These are phyloP conservation scores for Chrysanthemum makinoi DNA, from an alignment of 129 eudicot species.

Conservation along the genomic window DNA sequence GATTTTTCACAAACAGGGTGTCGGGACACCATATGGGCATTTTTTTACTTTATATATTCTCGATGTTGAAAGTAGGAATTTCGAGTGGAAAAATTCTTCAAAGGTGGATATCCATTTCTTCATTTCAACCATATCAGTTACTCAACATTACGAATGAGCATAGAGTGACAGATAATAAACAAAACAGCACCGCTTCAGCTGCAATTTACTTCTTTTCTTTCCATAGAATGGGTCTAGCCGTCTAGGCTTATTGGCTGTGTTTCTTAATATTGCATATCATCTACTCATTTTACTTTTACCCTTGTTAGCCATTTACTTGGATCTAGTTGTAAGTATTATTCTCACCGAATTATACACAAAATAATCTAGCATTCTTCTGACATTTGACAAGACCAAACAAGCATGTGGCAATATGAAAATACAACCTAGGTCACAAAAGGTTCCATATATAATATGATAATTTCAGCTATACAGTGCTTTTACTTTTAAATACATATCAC, in stretches of 20 bases:
- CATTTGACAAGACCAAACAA: too few species aligned
- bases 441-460: neutral
- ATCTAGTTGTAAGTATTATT: too few species aligned
- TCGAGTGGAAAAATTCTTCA: neutral
- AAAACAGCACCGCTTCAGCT: neutral
- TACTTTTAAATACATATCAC: neutral
- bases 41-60: too few species aligned
- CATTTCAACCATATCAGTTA: neutral
- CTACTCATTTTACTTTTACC: too few species aligned
- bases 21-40: too few species aligned
- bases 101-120: neutral
- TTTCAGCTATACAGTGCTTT: neutral
- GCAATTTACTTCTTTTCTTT: neutral
- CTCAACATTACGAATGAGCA: neutral
- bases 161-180: neutral
- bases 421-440: neutral
- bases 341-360: too few species aligned
- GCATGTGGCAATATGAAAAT: too few species aligned
- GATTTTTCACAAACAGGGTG: constrained; percentile 3
- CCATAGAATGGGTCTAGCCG: neutral
- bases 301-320: too few species aligned
- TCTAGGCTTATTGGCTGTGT: neutral
- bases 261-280: too few species aligned
- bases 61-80: too few species aligned
- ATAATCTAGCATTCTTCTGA: too few species aligned